Conservation (phyloP, 1,284 basidiomycete species). For the Gymnopus androsaceus region DNA sequence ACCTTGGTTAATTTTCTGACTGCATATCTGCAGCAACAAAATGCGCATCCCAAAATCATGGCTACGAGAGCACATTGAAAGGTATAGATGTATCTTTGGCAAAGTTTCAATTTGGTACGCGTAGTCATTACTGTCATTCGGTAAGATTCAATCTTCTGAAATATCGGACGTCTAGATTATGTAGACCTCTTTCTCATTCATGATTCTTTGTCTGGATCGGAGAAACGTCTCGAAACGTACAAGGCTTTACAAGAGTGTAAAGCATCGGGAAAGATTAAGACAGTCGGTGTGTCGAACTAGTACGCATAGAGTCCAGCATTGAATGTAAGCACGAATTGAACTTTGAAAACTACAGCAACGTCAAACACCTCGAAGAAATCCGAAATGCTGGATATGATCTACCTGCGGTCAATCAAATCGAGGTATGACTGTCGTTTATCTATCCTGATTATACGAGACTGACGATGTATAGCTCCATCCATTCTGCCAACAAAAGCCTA, state of each 20-base stretch:
- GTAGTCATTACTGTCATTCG: neutral
- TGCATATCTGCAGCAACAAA: conserved; percentile 55
- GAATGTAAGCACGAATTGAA: neutral
- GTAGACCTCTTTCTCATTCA: conserved; percentile 82
- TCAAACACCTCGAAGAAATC: conserved; percentile 81
- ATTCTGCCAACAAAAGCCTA: conserved; percentile 78
- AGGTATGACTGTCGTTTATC: conserved; percentile 45
- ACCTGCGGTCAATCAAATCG: conserved; percentile 85
- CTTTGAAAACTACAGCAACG: conserved; percentile 50
- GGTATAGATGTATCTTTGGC: conserved; percentile 60
- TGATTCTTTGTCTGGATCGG: conserved; percentile 61
- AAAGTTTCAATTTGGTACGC: conserved; percentile 54
- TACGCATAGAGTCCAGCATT: too few species aligned
- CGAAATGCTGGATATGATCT: conserved; percentile 55
- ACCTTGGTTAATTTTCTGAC: neutral
- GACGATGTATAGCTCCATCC: conserved; percentile 72
- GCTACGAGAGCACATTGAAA: conserved; percentile 58
- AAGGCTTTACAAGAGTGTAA: conserved; percentile 60
- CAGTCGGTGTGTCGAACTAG: conserved; percentile 83
- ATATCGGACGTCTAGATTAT: conserved; percentile 58
- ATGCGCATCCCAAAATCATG: conserved; percentile 53
- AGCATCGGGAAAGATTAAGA: conserved; percentile 64
- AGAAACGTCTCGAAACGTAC: conserved; percentile 63
- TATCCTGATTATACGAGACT: too few species aligned
- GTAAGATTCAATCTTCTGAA: neutral